These are phyloP conservation scores for Aspergillus indologenus DNA, from an alignment of 495 filamentous ascomycete genomes.

Conservation along the genomic window DNA sequence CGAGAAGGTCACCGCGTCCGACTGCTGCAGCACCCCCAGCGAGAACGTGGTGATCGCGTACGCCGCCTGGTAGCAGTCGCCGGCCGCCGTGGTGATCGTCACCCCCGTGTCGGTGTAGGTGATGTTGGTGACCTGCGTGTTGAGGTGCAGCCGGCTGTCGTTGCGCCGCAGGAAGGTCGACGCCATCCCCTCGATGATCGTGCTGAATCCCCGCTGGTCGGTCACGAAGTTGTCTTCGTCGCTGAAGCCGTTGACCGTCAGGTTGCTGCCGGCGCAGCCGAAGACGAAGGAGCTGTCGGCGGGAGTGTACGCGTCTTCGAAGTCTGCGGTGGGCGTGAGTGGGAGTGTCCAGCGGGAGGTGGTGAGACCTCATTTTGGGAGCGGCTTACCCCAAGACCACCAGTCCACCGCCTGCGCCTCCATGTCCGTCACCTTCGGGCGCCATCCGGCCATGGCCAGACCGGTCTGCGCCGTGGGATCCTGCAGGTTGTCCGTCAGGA, in stretches of 20 bases:
- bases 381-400: conserved; percentile 46
- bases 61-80: conserved; percentile 57
- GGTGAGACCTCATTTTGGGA: not conserved
- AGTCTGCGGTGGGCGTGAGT: conserved; percentile 33
- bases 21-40: conserved; percentile 64
- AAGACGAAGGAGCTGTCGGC: conserved; percentile 42
- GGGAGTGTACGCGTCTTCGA: conserved; percentile 50
- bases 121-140: conserved; percentile 57
- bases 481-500: conserved; percentile 57
- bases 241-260: conserved; percentile 43
- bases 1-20: conserved; percentile 52
- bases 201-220: conserved; percentile 64
- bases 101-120: conserved; percentile 52
- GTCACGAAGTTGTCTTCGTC: conserved; percentile 64
- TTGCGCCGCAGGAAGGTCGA: conserved; percentile 54
- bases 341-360: not conserved
- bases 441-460: conserved; percentile 60
- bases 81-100: conserved; percentile 51
- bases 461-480: conserved; percentile 59
- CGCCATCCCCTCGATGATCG: conserved; percentile 57
- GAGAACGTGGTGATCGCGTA: conserved; percentile 57
- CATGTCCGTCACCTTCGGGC: conserved; percentile 52
- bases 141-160: conserved; percentile 56
- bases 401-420: conserved; percentile 58
- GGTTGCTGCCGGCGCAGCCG: conserved; percentile 36